Percentiles rank a stretch among this genome's conserved stretches.
Evolutionary conservation across 345 rosid species (phyloP).

Genomic region (Arabis hirsuta): DNA sequence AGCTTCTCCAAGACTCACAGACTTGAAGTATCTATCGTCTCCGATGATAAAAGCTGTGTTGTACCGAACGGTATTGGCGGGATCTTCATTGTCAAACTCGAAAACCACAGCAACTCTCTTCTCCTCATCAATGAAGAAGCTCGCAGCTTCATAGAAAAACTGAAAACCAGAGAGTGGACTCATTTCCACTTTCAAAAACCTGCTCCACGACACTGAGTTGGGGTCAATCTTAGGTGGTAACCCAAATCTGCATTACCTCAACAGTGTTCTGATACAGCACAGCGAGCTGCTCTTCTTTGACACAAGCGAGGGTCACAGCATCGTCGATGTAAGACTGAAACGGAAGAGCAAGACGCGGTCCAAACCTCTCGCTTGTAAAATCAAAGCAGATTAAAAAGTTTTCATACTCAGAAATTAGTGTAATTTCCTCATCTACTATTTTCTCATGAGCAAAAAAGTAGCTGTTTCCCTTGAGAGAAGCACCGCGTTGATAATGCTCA

Average conservation of each 20-base stretch:
- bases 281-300: constrained; percentile 3
- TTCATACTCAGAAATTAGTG: no score
- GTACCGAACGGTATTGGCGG: background rate
- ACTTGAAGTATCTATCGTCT: background rate
- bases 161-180: background rate
- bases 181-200: constrained; percentile 1
- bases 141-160: background rate
- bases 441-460: no score
- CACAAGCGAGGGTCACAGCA: background rate
- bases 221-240: background rate
- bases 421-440: no score
- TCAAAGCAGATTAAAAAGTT: no score
- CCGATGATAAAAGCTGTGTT: background rate
- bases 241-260: background rate
- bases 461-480: no score
- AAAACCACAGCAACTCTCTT: background rate
- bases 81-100: background rate
- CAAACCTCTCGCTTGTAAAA: no score
- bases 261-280: background rate
- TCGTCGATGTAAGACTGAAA: background rate
- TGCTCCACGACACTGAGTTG: constrained; percentile 10
- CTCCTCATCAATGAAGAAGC: background rate
- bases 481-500: no score
- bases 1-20: background rate
- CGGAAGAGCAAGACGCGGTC: no score